Base-by-base conservation (phyloP, 2,329 filamentous ascomycete species). In the Pleoardoris graminearum region DNA sequence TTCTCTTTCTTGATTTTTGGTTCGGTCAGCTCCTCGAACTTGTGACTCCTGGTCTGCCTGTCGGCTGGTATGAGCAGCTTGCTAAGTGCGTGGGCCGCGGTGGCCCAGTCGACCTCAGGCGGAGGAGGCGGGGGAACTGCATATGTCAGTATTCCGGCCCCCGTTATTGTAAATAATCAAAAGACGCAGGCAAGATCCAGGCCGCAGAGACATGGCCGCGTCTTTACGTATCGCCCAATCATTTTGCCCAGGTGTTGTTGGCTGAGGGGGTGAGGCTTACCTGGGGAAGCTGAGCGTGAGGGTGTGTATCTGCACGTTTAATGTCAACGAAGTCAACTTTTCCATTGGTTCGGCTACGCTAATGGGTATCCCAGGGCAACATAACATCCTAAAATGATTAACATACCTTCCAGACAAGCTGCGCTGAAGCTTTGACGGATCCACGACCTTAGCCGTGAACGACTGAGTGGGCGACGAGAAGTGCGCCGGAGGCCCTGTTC, bases 381-480 rank as follows among this genome's bases (percentile, higher is more conserved):
- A 16, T 17, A 16, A 4, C n/a, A 36, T 17, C 14, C 8, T 36
- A 5, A 16, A 36, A 16, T 5, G 17, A 7, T 8, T 17, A n/a
- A 36, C 33, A 7, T 36, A 63, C 27, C 61, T 62, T 22, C 80
- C 81, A 2, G 87, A 88, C 23, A 85, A 72, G 57, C 80, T 88
- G 23, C 86, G 81, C 36, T 84, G 82, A 57, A 89, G 77, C 55
- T 85, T 88, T 7, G 85, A 77, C 1, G 87, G 82, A 39, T 88
- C 83, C 0, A 89, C 80, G 10, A 90, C 86, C 72, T 90, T 96
- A 21, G 91, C 90, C 1, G 86, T 85, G 36, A 91, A 97, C 0
- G 93, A 89, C 56, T 93, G 89, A 0, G 93, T 97, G 0, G 92
- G 90, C 1, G 91, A 90, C 2, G 85, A 91, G 73, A 92, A 97